phyloP scores from a whole-genome alignment of 2,329 filamentous ascomycete genomes.

The Mycosphaerella sp. region DNA sequence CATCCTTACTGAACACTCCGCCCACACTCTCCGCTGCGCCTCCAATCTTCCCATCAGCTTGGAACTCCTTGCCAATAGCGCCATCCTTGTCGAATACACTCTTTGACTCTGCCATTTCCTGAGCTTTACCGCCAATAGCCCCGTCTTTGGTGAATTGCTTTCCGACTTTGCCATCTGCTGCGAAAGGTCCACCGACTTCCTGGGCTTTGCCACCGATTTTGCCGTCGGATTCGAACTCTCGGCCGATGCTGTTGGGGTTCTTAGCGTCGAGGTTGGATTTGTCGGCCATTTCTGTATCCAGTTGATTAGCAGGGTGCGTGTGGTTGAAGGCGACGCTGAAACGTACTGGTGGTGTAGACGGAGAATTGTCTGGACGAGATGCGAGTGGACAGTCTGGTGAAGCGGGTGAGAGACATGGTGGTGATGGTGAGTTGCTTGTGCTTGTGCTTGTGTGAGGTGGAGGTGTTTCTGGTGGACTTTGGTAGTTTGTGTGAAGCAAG shows the following conservation, averaged over 20 bases:
- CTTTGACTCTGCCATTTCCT: conserved; percentile 7
- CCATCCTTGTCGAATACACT: conserved; percentile 8
- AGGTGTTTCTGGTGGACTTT: neutral
- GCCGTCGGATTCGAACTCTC: conserved; percentile 6
- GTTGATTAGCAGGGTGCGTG: neutral
- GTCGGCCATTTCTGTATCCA: neutral
- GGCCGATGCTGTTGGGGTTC: neutral
- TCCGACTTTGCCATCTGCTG: conserved; percentile 8
- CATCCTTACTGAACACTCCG: conserved; percentile 1
- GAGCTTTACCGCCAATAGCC: conserved; percentile 7
- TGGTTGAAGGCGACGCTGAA: neutral
- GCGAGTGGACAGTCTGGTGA: conserved; percentile 1
- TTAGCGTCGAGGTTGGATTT: neutral
- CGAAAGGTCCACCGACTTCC: conserved; percentile 9
- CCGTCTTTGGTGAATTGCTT: conserved; percentile 11
- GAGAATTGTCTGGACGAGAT: neutral
- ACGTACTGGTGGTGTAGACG: neutral
- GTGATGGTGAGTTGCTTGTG: neutral
- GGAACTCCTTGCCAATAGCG: conserved; percentile 1
- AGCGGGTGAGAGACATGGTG: conserved; percentile 3
- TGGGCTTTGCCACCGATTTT: conserved; percentile 6
- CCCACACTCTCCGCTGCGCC: neutral
- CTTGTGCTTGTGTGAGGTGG: neutral
- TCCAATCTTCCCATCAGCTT: conserved; percentile 5
- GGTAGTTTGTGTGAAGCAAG: too few relatives aligned